Percentiles rank a stretch among this genome's conserved stretches.
These are phyloP conservation scores for Sordariomycetes sp. DNA, from an alignment of 2,329 filamentous ascomycete genomes.

Conservation along the genomic window DNA sequence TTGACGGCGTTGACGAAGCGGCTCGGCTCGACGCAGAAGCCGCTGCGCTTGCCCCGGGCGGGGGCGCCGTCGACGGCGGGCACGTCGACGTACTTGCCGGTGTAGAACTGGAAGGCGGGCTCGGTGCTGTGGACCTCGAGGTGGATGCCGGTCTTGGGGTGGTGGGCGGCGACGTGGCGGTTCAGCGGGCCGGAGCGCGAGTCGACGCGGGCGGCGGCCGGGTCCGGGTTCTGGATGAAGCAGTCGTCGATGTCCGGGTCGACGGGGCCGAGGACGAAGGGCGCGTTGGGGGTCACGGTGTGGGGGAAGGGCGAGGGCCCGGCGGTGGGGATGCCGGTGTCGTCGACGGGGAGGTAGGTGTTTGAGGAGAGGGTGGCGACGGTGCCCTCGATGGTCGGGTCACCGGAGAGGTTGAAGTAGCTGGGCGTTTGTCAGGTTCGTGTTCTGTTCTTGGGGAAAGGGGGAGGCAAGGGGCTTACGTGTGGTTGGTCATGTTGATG, in stretches of 20 bases:
- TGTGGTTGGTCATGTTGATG: conserved; percentile 93
- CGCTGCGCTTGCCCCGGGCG: conserved; percentile 56
- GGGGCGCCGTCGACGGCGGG: conserved; percentile 52
- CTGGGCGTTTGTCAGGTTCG: conserved; percentile 1
- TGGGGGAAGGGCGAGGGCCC: conserved; percentile 53
- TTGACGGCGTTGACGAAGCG: conserved; percentile 86
- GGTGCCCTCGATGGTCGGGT: conserved; percentile 42
- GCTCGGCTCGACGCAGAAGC: conserved; percentile 87
- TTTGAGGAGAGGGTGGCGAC: conserved; percentile 56
- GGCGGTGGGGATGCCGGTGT: conserved; percentile 62
- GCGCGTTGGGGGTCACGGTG: conserved; percentile 46
- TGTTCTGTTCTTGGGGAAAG: background rate
- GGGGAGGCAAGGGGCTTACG: conserved; percentile 31
- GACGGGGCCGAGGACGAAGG: conserved; percentile 61
- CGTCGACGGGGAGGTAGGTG: conserved; percentile 64
- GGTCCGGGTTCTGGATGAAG: conserved; percentile 64
- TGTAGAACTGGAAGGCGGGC: conserved; percentile 96
- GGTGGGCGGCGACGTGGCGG: conserved; percentile 60
- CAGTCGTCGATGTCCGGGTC: conserved; percentile 81
- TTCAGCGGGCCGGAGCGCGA: conserved; percentile 52
- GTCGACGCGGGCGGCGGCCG: conserved; percentile 51
- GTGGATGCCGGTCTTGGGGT: conserved; percentile 65
- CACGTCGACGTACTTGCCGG: conserved; percentile 74
- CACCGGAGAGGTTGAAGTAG: conserved; percentile 55
- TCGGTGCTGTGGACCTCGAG: conserved; percentile 86